Conservation (phyloP, 2,329 filamentous ascomycete species). For the Mollisiaceae sp. region DNA sequence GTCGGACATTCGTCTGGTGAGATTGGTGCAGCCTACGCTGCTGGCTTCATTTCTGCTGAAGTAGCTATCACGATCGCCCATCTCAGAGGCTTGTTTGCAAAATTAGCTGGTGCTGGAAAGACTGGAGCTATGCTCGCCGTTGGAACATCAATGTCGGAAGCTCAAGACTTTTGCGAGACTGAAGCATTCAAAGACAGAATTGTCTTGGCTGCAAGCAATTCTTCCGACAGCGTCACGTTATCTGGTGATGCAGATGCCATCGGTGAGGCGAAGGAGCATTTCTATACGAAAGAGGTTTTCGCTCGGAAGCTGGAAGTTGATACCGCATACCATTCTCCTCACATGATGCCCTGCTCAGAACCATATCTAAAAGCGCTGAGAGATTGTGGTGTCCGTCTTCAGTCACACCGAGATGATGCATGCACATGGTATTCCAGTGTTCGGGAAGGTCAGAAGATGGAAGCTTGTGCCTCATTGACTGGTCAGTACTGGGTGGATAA, state of each 20-base stretch:
- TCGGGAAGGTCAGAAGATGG: slow-evolving; percentile 16
- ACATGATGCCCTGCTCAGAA: slow-evolving; percentile 31
- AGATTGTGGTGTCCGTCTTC: slow-evolving; percentile 20
- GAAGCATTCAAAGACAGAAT: slow-evolving; percentile 21
- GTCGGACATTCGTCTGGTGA: slow-evolving; percentile 55
- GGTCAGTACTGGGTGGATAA: slow-evolving; percentile 50
- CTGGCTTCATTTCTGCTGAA: slow-evolving; percentile 41
- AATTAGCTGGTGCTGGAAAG: slow-evolving; percentile 25
- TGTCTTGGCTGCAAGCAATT: slow-evolving; percentile 43
- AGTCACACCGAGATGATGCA: background rate
- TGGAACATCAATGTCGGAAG: slow-evolving; percentile 31
- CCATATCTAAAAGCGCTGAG: slow-evolving; percentile 27
- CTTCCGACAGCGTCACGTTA: slow-evolving; percentile 35
- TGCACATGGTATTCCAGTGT: slow-evolving; percentile 8
- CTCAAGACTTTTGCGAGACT: slow-evolving; percentile 24
- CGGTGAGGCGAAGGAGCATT: slow-evolving; percentile 13
- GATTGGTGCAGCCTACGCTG: slow-evolving; percentile 53
- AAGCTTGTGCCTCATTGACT: slow-evolving; percentile 12
- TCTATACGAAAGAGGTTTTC: slow-evolving; percentile 29
- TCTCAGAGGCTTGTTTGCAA: slow-evolving; percentile 35
- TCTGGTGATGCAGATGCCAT: slow-evolving; percentile 37
- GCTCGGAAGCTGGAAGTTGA: slow-evolving; percentile 29
- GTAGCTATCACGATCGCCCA: slow-evolving; percentile 53
- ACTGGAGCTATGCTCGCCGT: slow-evolving; percentile 38
- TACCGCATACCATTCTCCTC: slow-evolving; percentile 40